Percentiles rank a stretch among this genome's conserved stretches.
These are phyloP conservation scores for Ophiocordyceps polyrhachis-furcata DNA, from an alignment of 2,329 filamentous ascomycete genomes.

Conservation along the genomic window DNA sequence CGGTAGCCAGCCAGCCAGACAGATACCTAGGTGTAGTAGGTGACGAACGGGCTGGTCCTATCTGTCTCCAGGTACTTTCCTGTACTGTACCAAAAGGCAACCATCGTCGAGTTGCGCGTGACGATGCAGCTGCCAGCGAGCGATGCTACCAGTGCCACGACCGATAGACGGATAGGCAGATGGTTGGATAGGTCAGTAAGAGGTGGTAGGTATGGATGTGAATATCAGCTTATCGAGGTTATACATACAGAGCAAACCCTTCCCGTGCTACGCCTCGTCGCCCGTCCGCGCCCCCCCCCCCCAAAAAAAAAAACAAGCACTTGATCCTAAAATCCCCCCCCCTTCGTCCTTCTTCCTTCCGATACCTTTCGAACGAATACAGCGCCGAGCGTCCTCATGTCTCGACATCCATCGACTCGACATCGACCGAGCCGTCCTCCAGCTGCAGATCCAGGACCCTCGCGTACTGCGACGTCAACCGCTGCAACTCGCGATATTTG, in stretches of 20 bases:
- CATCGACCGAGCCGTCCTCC: conserved; percentile 24
- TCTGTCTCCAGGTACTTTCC: no score
- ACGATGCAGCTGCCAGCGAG: no score
- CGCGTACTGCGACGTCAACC: conserved; percentile 88
- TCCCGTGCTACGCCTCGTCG: background rate
- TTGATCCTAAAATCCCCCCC: background rate
- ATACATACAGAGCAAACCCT: background rate
- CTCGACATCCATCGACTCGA: conserved; percentile 24
- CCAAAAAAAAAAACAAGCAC: background rate
- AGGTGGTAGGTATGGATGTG: background rate
- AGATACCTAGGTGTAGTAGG: no score
- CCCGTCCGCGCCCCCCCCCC: background rate
- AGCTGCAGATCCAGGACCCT: conserved; percentile 50
- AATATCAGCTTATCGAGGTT: background rate
- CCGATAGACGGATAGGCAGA: no score
- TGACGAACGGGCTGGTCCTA: background rate
- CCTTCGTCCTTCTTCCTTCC: background rate
- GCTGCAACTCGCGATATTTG: conserved; percentile 87
- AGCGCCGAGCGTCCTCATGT: conserved; percentile 5
- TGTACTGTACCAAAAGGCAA: no score
- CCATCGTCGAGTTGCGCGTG: no score
- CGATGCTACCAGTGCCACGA: no score
- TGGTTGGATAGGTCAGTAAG: background rate
- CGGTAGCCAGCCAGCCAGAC: background rate
- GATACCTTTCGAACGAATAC: background rate